These are phyloP conservation scores for Umbilicus rupestris DNA, from an alignment of 164 flowering plant genomes.

Conservation along the genomic window DNA sequence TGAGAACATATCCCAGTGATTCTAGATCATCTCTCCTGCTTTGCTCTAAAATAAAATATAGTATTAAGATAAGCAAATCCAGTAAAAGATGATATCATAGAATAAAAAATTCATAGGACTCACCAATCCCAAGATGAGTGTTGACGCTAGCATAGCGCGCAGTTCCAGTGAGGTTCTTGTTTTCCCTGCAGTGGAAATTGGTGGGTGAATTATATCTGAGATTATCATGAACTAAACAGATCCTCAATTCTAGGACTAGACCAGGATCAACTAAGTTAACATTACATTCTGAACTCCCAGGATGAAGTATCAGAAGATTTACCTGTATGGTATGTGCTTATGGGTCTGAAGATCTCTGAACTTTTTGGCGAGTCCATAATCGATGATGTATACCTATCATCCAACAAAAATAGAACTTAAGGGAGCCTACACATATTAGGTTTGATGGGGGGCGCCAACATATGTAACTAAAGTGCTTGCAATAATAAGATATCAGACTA, in stretches of 20 bases:
- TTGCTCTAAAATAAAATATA: conserved; percentile 38
- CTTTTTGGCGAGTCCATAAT: conserved; percentile 67
- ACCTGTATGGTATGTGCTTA: conserved; percentile 73
- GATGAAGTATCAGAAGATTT: not conserved
- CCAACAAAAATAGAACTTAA: not conserved
- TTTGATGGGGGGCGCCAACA: not conserved
- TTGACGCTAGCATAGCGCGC: conserved; percentile 74
- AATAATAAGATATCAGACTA: not conserved
- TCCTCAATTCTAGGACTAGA: not conserved
- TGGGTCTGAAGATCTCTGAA: conserved; percentile 68
- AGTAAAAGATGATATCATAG: not conserved
- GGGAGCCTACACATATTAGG: not conserved
- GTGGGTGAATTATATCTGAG: not conserved
- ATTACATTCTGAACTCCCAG: no score
- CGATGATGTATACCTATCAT: conserved; percentile 50
- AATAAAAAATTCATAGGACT: conserved; percentile 12
- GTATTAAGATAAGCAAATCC: not conserved
- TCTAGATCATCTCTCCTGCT: conserved; percentile 75
- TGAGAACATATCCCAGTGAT: conserved; percentile 65
- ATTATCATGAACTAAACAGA: not conserved
- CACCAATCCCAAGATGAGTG: conserved; percentile 68
- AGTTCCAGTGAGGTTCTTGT: conserved; percentile 68
- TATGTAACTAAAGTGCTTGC: not conserved
- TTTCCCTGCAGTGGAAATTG: conserved; percentile 34
- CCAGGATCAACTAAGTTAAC: not conserved